Evolutionary conservation across 1,139 yeast genomes (phyloP).

Genomic region (Candida sp.): DNA sequence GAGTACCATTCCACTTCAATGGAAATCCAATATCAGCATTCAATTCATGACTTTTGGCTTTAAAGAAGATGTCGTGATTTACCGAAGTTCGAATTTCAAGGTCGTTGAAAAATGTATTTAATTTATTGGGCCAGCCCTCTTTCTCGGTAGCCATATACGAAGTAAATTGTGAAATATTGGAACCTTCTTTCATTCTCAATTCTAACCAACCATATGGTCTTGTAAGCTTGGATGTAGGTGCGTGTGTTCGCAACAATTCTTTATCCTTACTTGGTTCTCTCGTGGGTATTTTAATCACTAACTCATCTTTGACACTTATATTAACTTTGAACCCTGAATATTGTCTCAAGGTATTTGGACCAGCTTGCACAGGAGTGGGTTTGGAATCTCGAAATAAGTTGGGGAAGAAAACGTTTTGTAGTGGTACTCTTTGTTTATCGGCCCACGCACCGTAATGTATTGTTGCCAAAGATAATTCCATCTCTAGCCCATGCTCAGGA

Average conservation of each 20-base stretch:
- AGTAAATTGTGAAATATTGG: conserved; percentile 45
- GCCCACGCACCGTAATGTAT: conserved; percentile 96
- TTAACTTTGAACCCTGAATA: conserved; percentile 55
- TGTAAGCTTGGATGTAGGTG: conserved; percentile 7
- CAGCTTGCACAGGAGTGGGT: conserved; percentile 34
- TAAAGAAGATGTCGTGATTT: conserved; percentile 76
- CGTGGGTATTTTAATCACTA: conserved; percentile 75
- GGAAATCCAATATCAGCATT: conserved; percentile 67
- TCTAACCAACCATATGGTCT: conserved; percentile 94
- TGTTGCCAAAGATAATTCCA: conserved; percentile 59
- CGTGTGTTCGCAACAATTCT: conserved; percentile 18
- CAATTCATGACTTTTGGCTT: conserved; percentile 58
- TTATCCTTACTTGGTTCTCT: conserved; percentile 80
- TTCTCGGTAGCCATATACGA: conserved; percentile 50
- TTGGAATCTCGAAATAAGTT: conserved; percentile 54
- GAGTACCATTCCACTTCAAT: conserved; percentile 74
- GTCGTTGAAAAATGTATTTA: conserved; percentile 46
- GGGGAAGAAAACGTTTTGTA: conserved; percentile 72
- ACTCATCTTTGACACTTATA: conserved; percentile 57
- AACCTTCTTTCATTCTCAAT: conserved; percentile 53
- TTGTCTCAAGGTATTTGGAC: conserved; percentile 50
- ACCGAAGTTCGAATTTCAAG: conserved; percentile 81
- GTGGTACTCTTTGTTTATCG: conserved; percentile 70
- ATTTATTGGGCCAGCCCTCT: conserved; percentile 57
- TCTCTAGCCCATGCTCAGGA: conserved; percentile 67